These are phyloP conservation scores for Lentithecium fluviatile DNA, from an alignment of 495 filamentous ascomycete species.

Conservation along the genomic window DNA sequence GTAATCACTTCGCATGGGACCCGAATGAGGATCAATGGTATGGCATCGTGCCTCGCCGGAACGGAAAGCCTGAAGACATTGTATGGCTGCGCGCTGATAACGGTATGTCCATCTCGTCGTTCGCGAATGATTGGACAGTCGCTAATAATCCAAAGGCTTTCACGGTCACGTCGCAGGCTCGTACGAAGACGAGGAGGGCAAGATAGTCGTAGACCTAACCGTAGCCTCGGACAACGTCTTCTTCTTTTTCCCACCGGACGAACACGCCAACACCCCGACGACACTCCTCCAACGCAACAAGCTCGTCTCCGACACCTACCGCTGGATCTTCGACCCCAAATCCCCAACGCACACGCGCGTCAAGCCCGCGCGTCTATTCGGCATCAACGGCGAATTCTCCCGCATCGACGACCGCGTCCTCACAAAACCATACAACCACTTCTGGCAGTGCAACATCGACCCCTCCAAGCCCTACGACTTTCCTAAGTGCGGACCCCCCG, in stretches of 20 bases:
- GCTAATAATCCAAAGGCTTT: slow-evolving; percentile 24
- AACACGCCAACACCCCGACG: slow-evolving; percentile 9
- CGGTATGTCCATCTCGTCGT: slow-evolving; percentile 15
- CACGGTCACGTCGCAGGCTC: slow-evolving; percentile 36
- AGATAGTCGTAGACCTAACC: slow-evolving; percentile 55
- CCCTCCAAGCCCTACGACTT: slow-evolving; percentile 28
- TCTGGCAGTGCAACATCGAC: slow-evolving; percentile 44
- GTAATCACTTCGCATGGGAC: slow-evolving; percentile 37
- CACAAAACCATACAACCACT: slow-evolving; percentile 53
- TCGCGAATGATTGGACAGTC: neutral
- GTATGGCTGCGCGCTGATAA: slow-evolving; percentile 34
- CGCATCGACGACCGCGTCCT: slow-evolving; percentile 59
- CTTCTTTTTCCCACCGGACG: slow-evolving; percentile 37
- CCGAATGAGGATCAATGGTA: slow-evolving; percentile 37
- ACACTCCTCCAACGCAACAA: slow-evolving; percentile 35
- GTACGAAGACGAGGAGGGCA: slow-evolving; percentile 43
- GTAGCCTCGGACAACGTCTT: slow-evolving; percentile 43
- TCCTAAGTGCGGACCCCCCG: slow-evolving; percentile 29
- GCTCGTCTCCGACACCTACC: slow-evolving; percentile 51
- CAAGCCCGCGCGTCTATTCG: slow-evolving; percentile 40
- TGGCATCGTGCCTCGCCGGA: slow-evolving; percentile 32
- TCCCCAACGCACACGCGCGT: slow-evolving; percentile 40
- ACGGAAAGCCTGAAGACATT: slow-evolving; percentile 36
- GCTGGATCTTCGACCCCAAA: slow-evolving; percentile 56
- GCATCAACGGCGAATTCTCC: slow-evolving; percentile 57